Evolutionary conservation across 352 stramenopile genomes (phyloP).

Genomic region (Saprolegnia parasitica): DNA sequence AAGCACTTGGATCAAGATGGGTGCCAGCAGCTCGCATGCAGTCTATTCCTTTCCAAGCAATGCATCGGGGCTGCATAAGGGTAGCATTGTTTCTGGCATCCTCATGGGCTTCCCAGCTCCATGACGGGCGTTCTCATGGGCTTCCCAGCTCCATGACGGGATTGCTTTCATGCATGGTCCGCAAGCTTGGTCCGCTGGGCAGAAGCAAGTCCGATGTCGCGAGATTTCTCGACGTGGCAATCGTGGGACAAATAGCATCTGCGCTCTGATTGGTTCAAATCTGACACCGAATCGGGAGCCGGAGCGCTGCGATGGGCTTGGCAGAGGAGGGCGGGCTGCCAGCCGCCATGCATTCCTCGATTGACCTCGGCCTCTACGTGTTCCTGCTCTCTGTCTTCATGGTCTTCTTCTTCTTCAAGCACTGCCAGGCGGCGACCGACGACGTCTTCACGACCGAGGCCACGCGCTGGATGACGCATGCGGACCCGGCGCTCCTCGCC

Average conservation of each 20-base stretch:
- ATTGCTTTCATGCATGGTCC: too few relatives aligned
- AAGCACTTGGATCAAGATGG: too few relatives aligned
- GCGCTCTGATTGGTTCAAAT: not conserved
- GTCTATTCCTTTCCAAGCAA: too few relatives aligned
- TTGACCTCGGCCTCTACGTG: not conserved
- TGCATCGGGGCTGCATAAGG: too few relatives aligned
- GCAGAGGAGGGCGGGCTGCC: not conserved
- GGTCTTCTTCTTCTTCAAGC: slow-evolving; percentile 1
- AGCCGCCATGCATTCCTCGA: not conserved
- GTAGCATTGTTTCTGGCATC: too few relatives aligned
- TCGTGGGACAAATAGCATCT: not conserved
- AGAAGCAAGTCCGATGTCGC: too few relatives aligned
- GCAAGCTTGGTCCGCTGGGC: not conserved
- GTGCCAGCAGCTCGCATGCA: too few relatives aligned
- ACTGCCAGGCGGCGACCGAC: not conserved
- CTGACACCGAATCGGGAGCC: not conserved
- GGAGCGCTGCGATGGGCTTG: not conserved
- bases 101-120: too few relatives aligned
- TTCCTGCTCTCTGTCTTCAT: not conserved
- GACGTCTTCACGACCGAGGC: not conserved
- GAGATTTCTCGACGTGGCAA: not conserved
- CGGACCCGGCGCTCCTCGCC: not conserved
- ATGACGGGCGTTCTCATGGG: too few relatives aligned
- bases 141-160: too few relatives aligned
- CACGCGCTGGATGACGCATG: slow-evolving; percentile 22